Evolutionary conservation across 2,329 filamentous ascomycete species (phyloP), one percentile per base, ranked within the genome.

Genomic region (Blastomyces silverae): DNA sequence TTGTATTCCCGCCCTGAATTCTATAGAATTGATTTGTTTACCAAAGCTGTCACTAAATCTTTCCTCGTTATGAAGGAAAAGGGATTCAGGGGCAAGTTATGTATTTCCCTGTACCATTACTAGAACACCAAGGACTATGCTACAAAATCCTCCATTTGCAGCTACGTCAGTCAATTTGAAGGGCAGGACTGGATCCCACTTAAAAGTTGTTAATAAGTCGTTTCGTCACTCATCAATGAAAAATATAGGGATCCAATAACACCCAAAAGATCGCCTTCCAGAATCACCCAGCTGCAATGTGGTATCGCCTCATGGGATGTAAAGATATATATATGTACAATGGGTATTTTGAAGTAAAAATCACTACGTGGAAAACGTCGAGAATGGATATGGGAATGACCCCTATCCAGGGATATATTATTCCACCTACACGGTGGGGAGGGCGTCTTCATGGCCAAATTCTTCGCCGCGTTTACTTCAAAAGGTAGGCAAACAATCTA

Each of bases 21-120:
- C 37, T 44, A 25, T 44, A 59, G 56, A 25, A 22, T 59, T 59
- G 31, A 42, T 25, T 58, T 22, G 11, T 59, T n/a, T 59, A 15
- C 20, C 22, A 44, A 59, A 28, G 13, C 37, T 22, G 37, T 15
- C 6, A 10, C n/a, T 42, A 59, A 2, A 39, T 59, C 37, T 13
- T 44, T 22, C 56, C n/a, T 44, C n/a, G n/a, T 44, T 44, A 31
- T 39, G 10, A 13, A 39, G 37, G 37, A 39, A n/a, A 44, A 25
- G n/a, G 13, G 31, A n/a, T 59, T 25, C n/a, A 22, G 10, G 20
- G 17, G 55, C 39, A n/a, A 22, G 8, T n/a, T 39, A 57, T 55
- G 7, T 37, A 42, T 37, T 17, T 44, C 37, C 13, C 37, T n/a
- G 44, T 53, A 25, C 28, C 11, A 28, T 44, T 15, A 28, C 7